Percentiles rank a stretch among this genome's conserved stretches.
phyloP scores from a whole-genome alignment of 176 grass and related monocot species.

The Rhynchospora pubera region DNA sequence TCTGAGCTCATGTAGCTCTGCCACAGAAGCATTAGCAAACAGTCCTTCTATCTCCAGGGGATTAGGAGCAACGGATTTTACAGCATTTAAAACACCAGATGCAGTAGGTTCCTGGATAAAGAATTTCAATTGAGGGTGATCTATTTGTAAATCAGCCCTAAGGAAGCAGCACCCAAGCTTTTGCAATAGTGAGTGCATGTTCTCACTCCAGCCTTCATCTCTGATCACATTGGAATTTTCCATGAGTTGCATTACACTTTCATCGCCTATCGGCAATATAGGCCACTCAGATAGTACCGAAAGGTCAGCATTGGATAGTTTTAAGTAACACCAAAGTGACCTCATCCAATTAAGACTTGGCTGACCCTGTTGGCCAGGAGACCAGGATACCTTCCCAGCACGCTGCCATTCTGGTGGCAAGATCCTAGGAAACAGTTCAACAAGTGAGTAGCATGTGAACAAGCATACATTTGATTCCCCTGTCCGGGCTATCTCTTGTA shows the following conservation, averaged over 20 bases:
- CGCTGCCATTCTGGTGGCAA: conserved; percentile 91
- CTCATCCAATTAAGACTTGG: conserved; percentile 79
- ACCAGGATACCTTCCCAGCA: conserved; percentile 63
- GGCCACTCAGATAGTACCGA: conserved; percentile 82
- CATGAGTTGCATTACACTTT: conserved; percentile 59
- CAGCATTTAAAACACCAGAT: conserved; percentile 77
- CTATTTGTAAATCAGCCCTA: conserved; percentile 62
- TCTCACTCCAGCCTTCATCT: conserved; percentile 94
- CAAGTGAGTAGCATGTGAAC: conserved; percentile 61
- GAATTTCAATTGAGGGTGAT: conserved; percentile 65
- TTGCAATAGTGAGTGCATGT: conserved; percentile 82
- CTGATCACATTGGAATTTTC: conserved; percentile 85
- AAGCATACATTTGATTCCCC: conserved; percentile 58
- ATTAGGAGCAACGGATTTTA: conserved; percentile 57
- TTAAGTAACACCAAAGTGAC: conserved; percentile 77
- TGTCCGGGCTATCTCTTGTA: conserved; percentile 69
- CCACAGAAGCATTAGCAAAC: conserved; percentile 49
- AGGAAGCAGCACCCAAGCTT: conserved; percentile 84
- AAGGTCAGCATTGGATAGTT: conserved; percentile 64
- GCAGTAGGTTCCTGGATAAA: conserved; percentile 83
- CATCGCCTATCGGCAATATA: conserved; percentile 76
- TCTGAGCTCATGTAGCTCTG: conserved; percentile 78
- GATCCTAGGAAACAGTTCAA: conserved; percentile 83
- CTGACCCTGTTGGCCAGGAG: conserved; percentile 63
- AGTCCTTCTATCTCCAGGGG: conserved; percentile 43